Evolutionary conservation across 805 yeast genomes (phyloP), one percentile per base, ranked within the genome.

Genomic region (Ascoidea rubescens): DNA sequence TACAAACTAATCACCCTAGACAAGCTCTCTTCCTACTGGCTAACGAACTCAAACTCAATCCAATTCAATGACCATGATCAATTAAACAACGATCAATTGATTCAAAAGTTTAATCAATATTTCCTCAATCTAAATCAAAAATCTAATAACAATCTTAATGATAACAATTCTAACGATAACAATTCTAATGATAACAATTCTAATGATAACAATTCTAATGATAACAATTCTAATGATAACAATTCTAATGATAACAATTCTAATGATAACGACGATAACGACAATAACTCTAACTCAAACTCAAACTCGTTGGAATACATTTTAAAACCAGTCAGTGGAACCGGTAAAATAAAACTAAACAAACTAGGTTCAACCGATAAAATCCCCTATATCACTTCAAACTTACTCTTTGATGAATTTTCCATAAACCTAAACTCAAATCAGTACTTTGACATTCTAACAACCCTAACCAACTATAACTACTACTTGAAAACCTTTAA

Each of bases 251-350:
- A 21, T 21, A 21, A 21, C 3, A n/a, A n/a, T n/a, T n/a, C n/a
- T 37, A 52, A 51, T 37, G 21, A 44, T 5, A 52, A 44, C 12
- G 60, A 64, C 49, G 62, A 69, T 5, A 61, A 65, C 50, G 57
- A 62, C 1, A 48, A 55, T 14, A 47, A 52, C 44, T 37, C 51
- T n/a, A n/a, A n/a, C n/a, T n/a, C n/a, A n/a, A n/a, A n/a, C 28
- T 21, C 28, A 21, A 21, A 21, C 28, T 21, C 28, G 28, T 21
- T 21, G 28, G 85, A 83, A 57, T 84, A 73, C 58, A 68, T 93
- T 6, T 67, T 93, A 54, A 77, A 82, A 53, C 99, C 99, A 0
- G 96, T 93, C 1, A 79, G 88, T 7, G 98, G 98, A 31, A 71
- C 74, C 46, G 98, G 98, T 44, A 84, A 82, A 60, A 66, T 95